Evolutionary conservation across 2,329 filamentous ascomycete species (phyloP).

Genomic region (Nemania serpens): DNA sequence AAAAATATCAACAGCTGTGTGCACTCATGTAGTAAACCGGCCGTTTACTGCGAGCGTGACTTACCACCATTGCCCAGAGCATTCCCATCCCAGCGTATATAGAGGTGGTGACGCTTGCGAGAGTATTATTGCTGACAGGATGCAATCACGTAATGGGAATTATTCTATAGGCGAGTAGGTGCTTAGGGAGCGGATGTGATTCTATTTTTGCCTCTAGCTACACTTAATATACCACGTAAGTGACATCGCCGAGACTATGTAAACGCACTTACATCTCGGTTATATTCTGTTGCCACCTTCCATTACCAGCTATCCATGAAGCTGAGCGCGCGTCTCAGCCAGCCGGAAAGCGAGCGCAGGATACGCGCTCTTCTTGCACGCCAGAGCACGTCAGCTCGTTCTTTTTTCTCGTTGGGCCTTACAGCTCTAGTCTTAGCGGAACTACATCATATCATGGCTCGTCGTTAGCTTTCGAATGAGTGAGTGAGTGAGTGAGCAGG

Average conservation of each 20-base stretch:
- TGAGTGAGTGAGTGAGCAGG: too few relatives aligned
- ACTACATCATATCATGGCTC: conserved; percentile 30
- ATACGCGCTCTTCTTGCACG: conserved; percentile 1
- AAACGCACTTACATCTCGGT: conserved; percentile 23
- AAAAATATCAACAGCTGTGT: too few relatives aligned
- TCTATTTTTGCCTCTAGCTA: conserved; percentile 10
- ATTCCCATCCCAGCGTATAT: too few relatives aligned
- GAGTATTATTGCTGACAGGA: neutral
- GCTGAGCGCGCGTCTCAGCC: conserved; percentile 8
- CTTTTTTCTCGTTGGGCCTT: conserved; percentile 5
- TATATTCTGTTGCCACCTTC: conserved; percentile 19
- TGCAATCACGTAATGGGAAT: conserved; percentile 13
- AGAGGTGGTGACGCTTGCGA: conserved; percentile 10
- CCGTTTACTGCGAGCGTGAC: too few relatives aligned
- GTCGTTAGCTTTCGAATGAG: conserved; percentile 26
- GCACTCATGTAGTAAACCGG: too few relatives aligned
- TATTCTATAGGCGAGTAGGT: neutral
- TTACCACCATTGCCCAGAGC: too few relatives aligned
- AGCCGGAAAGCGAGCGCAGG: conserved; percentile 21
- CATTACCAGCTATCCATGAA: conserved; percentile 9
- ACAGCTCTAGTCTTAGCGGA: conserved; percentile 25
- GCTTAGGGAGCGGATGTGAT: neutral
- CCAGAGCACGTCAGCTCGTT: conserved; percentile 13
- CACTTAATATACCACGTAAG: neutral
- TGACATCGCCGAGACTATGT: neutral